Percentiles rank a stretch among this genome's conserved stretches.
These are phyloP conservation scores for Scedosporium minutisporum DNA, from an alignment of 2,329 filamentous ascomycete species.

Conservation along the genomic window DNA sequence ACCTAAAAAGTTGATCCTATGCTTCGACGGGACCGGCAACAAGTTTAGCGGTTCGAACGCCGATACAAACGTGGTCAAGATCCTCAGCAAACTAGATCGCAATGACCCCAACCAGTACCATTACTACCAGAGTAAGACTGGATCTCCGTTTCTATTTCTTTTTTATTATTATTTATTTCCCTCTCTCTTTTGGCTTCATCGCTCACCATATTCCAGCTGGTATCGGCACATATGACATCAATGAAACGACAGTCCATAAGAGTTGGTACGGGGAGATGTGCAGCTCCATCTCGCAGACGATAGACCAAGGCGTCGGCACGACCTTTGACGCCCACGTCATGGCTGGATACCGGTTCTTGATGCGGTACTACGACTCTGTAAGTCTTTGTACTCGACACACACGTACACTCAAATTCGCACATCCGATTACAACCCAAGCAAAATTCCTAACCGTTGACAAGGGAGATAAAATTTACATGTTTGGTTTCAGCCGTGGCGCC, in stretches of 20 bases:
- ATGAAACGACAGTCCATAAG: conserved; percentile 31
- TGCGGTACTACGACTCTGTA: conserved; percentile 39
- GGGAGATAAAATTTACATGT: conserved; percentile 43
- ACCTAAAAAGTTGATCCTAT: conserved; percentile 33
- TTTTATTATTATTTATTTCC: not conserved
- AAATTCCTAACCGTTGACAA: conserved; percentile 13
- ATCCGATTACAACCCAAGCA: too few relatives aligned
- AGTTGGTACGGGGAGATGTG: conserved; percentile 21
- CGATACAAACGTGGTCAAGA: conserved; percentile 45
- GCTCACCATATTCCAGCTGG: conserved; percentile 22
- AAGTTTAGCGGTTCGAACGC: conserved; percentile 33
- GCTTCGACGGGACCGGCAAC: conserved; percentile 40
- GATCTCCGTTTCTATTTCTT: not conserved
- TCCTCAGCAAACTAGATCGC: conserved; percentile 36
- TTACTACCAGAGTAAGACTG: conserved; percentile 36
- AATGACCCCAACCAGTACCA: conserved; percentile 33
- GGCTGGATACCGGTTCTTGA: conserved; percentile 42
- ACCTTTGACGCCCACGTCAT: conserved; percentile 43
- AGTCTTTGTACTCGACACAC: not conserved
- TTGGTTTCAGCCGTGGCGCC: conserved; percentile 43
- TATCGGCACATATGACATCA: conserved; percentile 38
- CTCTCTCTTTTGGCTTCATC: not conserved
- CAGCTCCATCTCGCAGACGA: conserved; percentile 26
- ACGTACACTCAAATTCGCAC: too few relatives aligned
- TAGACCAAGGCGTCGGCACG: conserved; percentile 33